Conservation (phyloP, 495 filamentous ascomycete genomes). For the Neurospora pannonica region DNA sequence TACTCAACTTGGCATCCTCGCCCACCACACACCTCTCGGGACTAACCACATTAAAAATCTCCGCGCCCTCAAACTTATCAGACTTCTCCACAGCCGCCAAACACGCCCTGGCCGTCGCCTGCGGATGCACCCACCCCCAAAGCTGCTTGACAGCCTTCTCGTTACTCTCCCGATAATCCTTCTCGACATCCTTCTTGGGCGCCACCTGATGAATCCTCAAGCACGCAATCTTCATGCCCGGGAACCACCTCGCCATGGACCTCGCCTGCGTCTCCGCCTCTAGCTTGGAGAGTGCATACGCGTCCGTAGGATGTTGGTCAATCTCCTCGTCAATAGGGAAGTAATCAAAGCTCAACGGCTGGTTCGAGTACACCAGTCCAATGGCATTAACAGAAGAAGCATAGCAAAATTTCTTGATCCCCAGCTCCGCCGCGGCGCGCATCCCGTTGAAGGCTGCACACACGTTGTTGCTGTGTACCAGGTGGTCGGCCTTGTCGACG, state of each 20-base stretch:
- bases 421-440: neutral
- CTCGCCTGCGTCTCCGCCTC: neutral
- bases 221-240: neutral
- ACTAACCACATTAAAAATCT: neutral
- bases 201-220: neutral
- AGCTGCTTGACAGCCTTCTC: neutral
- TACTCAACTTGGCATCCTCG: neutral
- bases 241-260: neutral
- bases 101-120: neutral
- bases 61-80: neutral
- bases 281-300: neutral
- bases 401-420: neutral
- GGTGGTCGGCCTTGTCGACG: neutral
- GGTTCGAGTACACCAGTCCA: neutral
- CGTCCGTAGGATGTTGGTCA: neutral
- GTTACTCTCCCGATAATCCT: neutral
- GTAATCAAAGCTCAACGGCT: neutral
- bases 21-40: neutral
- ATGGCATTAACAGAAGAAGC: neutral
- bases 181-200: neutral
- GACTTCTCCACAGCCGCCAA: neutral
- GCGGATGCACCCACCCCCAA: neutral
- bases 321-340: neutral
- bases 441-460: neutral
- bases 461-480: neutral